These are phyloP conservation scores for Escallonia herrerae DNA, from an alignment of 129 eudicot species.

Conservation along the genomic window DNA sequence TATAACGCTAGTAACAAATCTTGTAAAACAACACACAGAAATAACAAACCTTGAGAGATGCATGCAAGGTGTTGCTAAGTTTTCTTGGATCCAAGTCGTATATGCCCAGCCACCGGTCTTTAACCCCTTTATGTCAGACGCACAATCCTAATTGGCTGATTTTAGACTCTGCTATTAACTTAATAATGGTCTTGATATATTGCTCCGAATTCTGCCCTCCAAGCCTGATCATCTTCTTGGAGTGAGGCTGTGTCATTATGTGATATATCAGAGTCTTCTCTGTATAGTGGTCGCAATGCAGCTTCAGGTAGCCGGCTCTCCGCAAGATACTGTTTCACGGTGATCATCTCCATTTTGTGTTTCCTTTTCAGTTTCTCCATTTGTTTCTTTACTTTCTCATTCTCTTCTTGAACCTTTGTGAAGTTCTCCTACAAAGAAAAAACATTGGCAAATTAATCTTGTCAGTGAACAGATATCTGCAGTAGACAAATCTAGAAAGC, in stretches of 20 bases:
- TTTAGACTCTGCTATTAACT: not conserved
- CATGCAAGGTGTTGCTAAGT: too few relatives aligned
- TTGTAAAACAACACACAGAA: too few relatives aligned
- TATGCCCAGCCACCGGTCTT: not conserved
- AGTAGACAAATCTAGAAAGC: too few relatives aligned
- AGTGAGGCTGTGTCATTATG: constrained; percentile 8
- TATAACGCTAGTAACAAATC: too few relatives aligned
- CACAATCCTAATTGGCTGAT: constrained; percentile 7
- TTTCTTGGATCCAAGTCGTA: constrained; percentile 10
- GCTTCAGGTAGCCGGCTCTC: constrained; percentile 82
- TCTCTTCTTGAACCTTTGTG: constrained; percentile 51
- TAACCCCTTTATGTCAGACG: constrained; percentile 1
- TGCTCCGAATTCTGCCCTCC: constrained; percentile 92
- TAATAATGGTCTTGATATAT: constrained; percentile 71
- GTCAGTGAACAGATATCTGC: too few relatives aligned
- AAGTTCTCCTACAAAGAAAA: constrained; percentile 39
- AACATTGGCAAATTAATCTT: not conserved
- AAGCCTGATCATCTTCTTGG: constrained; percentile 74
- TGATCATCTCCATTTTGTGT: constrained; percentile 93
- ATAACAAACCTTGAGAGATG: too few relatives aligned
- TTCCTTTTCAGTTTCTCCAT: constrained; percentile 72
- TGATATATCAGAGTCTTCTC: constrained; percentile 43
- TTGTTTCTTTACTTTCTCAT: constrained; percentile 64
- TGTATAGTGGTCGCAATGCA: constrained; percentile 55
- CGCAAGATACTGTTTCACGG: constrained; percentile 88